A percentile compares a stretch with the other conserved stretches of the same genome.
phyloP scores from a whole-genome alignment of 768 basidiomycete species.

The Scleroderma citrinum region DNA sequence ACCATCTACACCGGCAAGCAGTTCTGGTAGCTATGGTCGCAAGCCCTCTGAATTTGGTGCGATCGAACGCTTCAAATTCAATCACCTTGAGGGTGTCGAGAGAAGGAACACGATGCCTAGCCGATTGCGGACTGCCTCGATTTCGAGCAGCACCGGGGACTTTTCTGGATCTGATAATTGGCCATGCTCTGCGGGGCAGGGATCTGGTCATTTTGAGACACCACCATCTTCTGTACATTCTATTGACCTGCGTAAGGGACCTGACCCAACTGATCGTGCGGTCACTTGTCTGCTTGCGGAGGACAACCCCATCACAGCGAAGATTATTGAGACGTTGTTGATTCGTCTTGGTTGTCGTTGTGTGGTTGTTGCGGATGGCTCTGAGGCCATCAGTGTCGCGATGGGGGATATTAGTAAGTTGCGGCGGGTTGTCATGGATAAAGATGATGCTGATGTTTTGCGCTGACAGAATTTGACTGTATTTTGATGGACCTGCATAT shows the following conservation, averaged over 20 bases:
- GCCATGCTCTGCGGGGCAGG: conserved; percentile 51
- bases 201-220: conserved; percentile 54
- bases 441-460: conserved; percentile 6
- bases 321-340: conserved; percentile 93
- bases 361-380: conserved; percentile 93
- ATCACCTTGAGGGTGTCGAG: conserved; percentile 69
- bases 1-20: conserved; percentile 59
- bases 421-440: neutral
- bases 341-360: conserved; percentile 93
- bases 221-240: conserved; percentile 85
- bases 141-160: conserved; percentile 77
- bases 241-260: conserved; percentile 69
- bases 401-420: conserved; percentile 95
- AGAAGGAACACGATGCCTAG: conserved; percentile 84
- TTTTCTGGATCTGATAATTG: conserved; percentile 74
- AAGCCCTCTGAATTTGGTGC: conserved; percentile 90
- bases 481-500: conserved; percentile 95
- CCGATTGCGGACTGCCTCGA: conserved; percentile 78
- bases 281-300: conserved; percentile 93
- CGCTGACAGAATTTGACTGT: conserved; percentile 77
- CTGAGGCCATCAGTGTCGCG: conserved; percentile 94
- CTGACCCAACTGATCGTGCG: conserved; percentile 78
- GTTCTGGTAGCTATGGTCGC: conserved; percentile 52
- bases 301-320: conserved; percentile 96
- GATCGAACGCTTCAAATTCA: conserved; percentile 82